Evolutionary conservation across 306 rosid species (phyloP).

Genomic region (Vigna trinervia): DNA sequence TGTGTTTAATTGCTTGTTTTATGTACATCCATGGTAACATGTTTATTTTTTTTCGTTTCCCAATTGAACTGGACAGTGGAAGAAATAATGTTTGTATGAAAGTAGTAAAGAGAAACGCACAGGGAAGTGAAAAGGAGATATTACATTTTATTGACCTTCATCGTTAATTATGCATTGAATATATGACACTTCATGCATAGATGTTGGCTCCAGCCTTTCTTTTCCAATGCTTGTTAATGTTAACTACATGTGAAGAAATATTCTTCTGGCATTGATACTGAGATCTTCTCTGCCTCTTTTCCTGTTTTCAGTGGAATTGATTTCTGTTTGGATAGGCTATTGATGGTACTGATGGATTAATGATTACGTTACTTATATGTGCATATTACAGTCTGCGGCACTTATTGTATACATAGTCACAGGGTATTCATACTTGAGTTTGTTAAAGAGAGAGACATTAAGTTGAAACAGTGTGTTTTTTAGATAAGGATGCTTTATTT

Average conservation of each 20-base stretch:
- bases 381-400: neutral
- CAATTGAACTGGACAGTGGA: conserved; percentile 16
- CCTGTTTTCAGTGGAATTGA: conserved; percentile 1
- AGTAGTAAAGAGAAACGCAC: neutral
- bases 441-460: too few species aligned
- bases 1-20: conserved; percentile 7
- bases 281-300: neutral
- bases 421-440: neutral
- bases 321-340: conserved; percentile 4
- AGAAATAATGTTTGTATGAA: neutral
- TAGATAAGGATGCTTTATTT: too few species aligned
- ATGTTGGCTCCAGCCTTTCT: conserved; percentile 6
- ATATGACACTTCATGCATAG: neutral
- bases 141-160: conserved; percentile 13
- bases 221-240: neutral
- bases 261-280: conserved; percentile 16
- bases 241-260: neutral
- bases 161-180: conserved; percentile 1
- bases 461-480: too few species aligned
- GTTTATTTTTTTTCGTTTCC: neutral
- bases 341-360: conserved; percentile 13
- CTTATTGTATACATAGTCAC: neutral
- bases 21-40: neutral
- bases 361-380: neutral
- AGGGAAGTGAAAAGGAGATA: conserved; percentile 17